Evolutionary conservation across 2,329 filamentous ascomycete species (phyloP).

Genomic region (Phialemoniopsis sp.): DNA sequence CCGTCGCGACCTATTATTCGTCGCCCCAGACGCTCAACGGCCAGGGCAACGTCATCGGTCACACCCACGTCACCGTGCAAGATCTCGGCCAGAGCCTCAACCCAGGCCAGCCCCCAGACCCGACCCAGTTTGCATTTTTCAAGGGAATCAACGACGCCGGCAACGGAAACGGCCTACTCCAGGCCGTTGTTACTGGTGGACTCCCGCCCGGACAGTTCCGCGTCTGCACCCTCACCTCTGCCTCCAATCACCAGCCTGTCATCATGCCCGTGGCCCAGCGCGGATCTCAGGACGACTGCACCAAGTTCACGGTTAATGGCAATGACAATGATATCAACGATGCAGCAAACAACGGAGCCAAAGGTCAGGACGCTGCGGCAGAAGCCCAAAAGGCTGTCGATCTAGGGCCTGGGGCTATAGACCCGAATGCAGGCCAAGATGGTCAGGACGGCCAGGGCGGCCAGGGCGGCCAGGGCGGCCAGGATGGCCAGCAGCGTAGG

Average conservation of each 20-base stretch:
- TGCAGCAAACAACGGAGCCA: conserved; percentile 19
- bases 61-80: conserved; percentile 57
- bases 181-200: conserved; percentile 28
- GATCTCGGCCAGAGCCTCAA: conserved; percentile 45
- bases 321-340: conserved; percentile 17
- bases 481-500: not conserved
- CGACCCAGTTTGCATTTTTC: conserved; percentile 39
- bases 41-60: conserved; percentile 48
- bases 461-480: conserved; percentile 6
- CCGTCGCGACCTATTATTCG: conserved; percentile 54
- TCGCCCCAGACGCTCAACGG: conserved; percentile 50
- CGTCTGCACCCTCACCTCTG: conserved; percentile 34
- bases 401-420: conserved; percentile 15
- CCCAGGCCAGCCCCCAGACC: conserved; percentile 43
- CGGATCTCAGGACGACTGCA: conserved; percentile 40
- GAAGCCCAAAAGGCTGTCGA: conserved; percentile 15
- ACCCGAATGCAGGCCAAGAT: conserved; percentile 6
- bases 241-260: conserved; percentile 38
- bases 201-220: conserved; percentile 36
- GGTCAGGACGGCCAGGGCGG: too few species aligned
- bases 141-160: conserved; percentile 35
- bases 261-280: conserved; percentile 39
- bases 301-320: conserved; percentile 31
- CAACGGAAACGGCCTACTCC: conserved; percentile 29
- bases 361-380: conserved; percentile 15